Conservation (phyloP, 495 filamentous ascomycete genomes). For the Amniculicola lignicola region DNA sequence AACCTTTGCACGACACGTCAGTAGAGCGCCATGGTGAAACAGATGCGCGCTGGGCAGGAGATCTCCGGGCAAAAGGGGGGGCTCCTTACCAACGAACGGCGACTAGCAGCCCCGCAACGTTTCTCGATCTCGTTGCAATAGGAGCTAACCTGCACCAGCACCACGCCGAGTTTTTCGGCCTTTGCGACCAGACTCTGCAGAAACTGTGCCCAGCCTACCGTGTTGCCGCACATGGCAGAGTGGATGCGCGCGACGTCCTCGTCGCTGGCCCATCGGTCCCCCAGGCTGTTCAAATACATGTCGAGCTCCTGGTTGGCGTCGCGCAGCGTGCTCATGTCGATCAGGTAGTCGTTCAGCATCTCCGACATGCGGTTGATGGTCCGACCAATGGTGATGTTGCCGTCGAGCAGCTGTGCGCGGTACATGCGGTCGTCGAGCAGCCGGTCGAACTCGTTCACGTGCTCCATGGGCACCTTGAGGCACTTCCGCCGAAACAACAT, state of each 20-base stretch:
- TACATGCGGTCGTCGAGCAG: conserved; percentile 86
- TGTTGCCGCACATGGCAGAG: conserved; percentile 42
- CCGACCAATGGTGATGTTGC: conserved; percentile 89
- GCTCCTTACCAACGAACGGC: conserved; percentile 35
- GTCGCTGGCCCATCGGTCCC: conserved; percentile 50
- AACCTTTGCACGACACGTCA: conserved; percentile 24
- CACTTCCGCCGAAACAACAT: conserved; percentile 78
- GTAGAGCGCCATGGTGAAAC: conserved; percentile 13
- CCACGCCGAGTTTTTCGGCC: conserved; percentile 38
- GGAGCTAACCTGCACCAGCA: conserved; percentile 39
- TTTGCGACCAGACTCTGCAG: conserved; percentile 39
- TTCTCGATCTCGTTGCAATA: conserved; percentile 43
- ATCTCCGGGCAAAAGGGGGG: conserved; percentile 10
- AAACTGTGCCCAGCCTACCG: conserved; percentile 39
- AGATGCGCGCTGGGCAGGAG: background rate
- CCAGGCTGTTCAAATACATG: conserved; percentile 63
- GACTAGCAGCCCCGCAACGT: conserved; percentile 42
- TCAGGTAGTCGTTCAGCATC: conserved; percentile 68
- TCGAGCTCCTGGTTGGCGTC: conserved; percentile 73
- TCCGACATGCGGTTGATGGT: conserved; percentile 73
- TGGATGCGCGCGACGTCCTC: conserved; percentile 36
- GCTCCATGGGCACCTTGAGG: conserved; percentile 78
- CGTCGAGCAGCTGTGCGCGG: conserved; percentile 72
- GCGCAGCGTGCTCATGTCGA: conserved; percentile 75
- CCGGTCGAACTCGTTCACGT: conserved; percentile 76